Evolutionary conservation across 805 yeast genomes (phyloP), one percentile per base, ranked within the genome.

Genomic region (Candida tibetensis): DNA sequence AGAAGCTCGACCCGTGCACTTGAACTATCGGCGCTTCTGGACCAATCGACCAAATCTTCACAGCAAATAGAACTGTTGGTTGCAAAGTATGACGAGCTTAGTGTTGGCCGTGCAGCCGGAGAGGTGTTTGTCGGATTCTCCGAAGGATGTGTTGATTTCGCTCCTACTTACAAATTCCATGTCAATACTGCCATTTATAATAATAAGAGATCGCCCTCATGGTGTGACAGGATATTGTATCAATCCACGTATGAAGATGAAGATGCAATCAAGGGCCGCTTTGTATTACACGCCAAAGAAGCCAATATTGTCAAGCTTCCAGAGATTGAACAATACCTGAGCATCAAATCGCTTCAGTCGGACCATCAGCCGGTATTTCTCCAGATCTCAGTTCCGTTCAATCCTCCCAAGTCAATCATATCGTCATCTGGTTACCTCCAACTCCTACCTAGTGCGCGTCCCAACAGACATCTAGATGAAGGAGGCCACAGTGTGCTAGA

Each of bases 211-310:
- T 64, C 66, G 1, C 95, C 96, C 0, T 82, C 95, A 5, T 90
- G 95, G 95, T 89, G 96, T 60, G 98, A 90, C 56, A 63, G 98
- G 37, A 76, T 90, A 4, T 56, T 90, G 32, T 86, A 66, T 51
- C 74, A 75, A 39, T 54, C 67, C 1, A 76, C 81, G 17, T 57
- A 60, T 41, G 47, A 55, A 5, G 19, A 23, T 15, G 34, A 10
- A 15, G 26, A 32, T 10, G 9, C 25, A 7, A 10, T 17, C 28
- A 17, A 25, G 25, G 28, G 12, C n/a, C 7, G 21, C 17, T 1
- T 14, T n/a, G 13, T 30, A 13, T 19, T 25, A n/a, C 17, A 22
- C 26, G n/a, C 23, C 16, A 28, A 27, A 27, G 39, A 30, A n/a
- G 6, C 38, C 14, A 9, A 30, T 12, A n/a, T 12, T 18, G 16